Evolutionary conservation across 352 stramenopile species (phyloP), one percentile per base, ranked within the genome.

Genomic region (Phytophthora colocasiae): DNA sequence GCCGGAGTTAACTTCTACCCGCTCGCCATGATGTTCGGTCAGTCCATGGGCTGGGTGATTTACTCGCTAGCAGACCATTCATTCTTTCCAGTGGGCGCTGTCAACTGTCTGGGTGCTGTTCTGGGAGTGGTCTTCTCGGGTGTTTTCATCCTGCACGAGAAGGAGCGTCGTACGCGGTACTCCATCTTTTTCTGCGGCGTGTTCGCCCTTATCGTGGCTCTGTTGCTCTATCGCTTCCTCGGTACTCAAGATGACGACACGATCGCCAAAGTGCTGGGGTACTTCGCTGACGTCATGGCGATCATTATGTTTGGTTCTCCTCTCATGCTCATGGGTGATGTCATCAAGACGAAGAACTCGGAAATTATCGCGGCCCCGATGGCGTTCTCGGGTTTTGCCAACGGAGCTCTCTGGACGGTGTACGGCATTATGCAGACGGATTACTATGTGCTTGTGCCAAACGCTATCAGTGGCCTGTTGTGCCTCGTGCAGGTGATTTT

Each of bases 361-460:
- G 69, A 71, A 34, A 71, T 71, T 26, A 69, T 78, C 32, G 60
- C 69, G 15, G 53, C 57, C 1, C 47, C 63, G 4, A 69, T 78
- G 69, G 69, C 69, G 0, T 3, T 71, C 11, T 64, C 64, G n/a
- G 69, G 69, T n/a, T 32, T 56, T 17, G 17, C 71, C 46, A 78
- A 74, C 41, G 66, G 65, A 10, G 49, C 45, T 2, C 61, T 78
- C n/a, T 71, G 65, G 59, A 63, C 48, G 19, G 29, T 61, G 17
- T 78, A 71, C 15, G 64, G 69, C 10, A 56, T 74, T 49, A 74
- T 73, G 39, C 43, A 69, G 40, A 70, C 47, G 8, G 69, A 78
- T 55, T 56, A 58, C 45, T 78, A 68, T 29, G 69, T 78, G 46
- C 46, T 78, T 6, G 65, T 78, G 5, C 69, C 65, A 9, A 78